These are phyloP conservation scores for Amanita rimosa DNA, from an alignment of 768 basidiomycete species.

Conservation along the genomic window DNA sequence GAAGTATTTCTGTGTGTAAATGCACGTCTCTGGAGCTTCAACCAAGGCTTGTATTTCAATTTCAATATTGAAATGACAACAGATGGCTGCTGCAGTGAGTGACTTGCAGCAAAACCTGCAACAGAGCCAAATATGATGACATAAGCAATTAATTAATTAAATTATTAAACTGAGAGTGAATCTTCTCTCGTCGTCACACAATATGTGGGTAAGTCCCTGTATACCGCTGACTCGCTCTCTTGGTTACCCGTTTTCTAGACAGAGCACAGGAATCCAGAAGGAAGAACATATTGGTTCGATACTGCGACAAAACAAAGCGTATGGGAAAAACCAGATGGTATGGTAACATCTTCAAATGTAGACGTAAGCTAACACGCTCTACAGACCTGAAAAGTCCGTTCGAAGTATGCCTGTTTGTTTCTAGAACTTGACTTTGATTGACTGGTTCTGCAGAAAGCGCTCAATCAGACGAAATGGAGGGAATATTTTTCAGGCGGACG, in stretches of 20 bases:
- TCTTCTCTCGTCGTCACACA: not conserved
- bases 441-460: constrained; percentile 40
- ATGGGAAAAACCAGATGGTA: constrained; percentile 97
- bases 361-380: not conserved
- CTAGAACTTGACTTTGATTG: constrained; percentile 3
- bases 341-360: constrained; percentile 11
- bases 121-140: constrained; percentile 5
- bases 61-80: not conserved
- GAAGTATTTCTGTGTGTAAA: not conserved
- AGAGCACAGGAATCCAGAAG: constrained; percentile 90
- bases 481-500: constrained; percentile 90
- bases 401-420: constrained; percentile 45
- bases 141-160: too few relatives aligned
- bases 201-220: constrained; percentile 7
- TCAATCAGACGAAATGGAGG: constrained; percentile 89
- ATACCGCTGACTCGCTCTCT: constrained; percentile 16
- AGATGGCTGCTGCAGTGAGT: too few relatives aligned
- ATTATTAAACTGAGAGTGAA: too few relatives aligned
- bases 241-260: constrained; percentile 38
- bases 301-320: constrained; percentile 81
- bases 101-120: too few relatives aligned
- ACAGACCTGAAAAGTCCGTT: constrained; percentile 84
- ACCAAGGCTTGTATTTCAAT: not conserved
- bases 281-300: constrained; percentile 98
- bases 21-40: not conserved